Percentiles rank a stretch among this genome's conserved stretches.
phyloP scores from a whole-genome alignment of 1,139 yeast species.

The Geotrichum phurueaensis region DNA sequence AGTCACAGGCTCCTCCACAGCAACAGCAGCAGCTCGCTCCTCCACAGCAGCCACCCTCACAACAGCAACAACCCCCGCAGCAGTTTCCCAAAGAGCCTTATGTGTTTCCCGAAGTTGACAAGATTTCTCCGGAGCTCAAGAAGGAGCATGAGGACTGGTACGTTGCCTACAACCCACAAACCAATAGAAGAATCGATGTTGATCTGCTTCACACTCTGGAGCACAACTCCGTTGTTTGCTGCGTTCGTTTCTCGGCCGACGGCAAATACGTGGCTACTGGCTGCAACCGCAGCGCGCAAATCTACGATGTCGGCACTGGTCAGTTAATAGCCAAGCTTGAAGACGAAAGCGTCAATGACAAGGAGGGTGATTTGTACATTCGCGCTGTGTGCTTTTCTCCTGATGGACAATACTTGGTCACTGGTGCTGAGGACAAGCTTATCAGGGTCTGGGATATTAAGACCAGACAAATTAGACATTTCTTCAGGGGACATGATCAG shows the following conservation, averaged over 20 bases:
- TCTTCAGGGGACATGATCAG: conserved; percentile 93
- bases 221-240: conserved; percentile 92
- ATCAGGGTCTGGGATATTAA: conserved; percentile 98
- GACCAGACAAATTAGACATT: conserved; percentile 77
- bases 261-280: conserved; percentile 52
- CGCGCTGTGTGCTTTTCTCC: conserved; percentile 95
- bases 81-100: conserved; percentile 12
- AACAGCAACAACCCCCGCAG: conserved; percentile 15
- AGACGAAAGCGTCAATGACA: conserved; percentile 53
- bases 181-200: conserved; percentile 64
- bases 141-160: conserved; percentile 84
- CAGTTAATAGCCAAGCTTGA: conserved; percentile 78
- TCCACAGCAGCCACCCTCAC: conserved; percentile 22
- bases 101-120: background rate
- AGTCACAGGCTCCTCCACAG: conserved; percentile 23
- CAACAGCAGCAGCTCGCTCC: conserved; percentile 16
- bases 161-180: conserved; percentile 62
- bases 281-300: conserved; percentile 89
- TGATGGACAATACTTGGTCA: conserved; percentile 89
- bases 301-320: conserved; percentile 88
- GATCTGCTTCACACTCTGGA: conserved; percentile 84
- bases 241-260: conserved; percentile 71
- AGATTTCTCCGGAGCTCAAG: conserved; percentile 68
- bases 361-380: conserved; percentile 74
- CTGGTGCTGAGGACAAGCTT: conserved; percentile 96